A percentile compares a stretch with the other conserved stretches of the same genome.
Evolutionary conservation across 2,329 filamentous ascomycete species (phyloP).

Genomic region (Pleoardoris graminearum): DNA sequence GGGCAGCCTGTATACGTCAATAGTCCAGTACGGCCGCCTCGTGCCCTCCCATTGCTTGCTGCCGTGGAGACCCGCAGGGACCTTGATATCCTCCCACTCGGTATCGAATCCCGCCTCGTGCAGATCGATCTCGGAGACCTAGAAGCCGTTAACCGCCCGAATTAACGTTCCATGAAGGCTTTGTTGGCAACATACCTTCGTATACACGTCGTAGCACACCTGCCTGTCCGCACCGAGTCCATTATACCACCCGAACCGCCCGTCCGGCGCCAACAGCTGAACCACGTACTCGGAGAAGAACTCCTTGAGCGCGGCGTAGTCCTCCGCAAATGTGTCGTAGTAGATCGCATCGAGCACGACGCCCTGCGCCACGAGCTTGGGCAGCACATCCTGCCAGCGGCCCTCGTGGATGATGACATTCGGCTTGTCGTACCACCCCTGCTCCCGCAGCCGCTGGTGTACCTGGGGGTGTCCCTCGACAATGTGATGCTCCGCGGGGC

Average conservation of each 20-base stretch:
- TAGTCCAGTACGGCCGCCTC: conserved; percentile 43
- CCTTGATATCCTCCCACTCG: conserved; percentile 41
- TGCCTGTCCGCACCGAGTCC: conserved; percentile 44
- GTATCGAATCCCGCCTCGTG: conserved; percentile 44
- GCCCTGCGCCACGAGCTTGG: conserved; percentile 67
- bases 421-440: conserved; percentile 68
- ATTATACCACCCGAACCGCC: conserved; percentile 46
- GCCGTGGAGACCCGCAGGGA: conserved; percentile 38
- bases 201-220: conserved; percentile 47
- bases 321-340: conserved; percentile 46
- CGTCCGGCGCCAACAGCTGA: conserved; percentile 36
- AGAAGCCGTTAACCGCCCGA: conserved; percentile 6
- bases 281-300: conserved; percentile 45
- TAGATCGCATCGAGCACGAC: conserved; percentile 73
- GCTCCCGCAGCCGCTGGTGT: conserved; percentile 66
- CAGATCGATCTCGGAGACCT: conserved; percentile 44
- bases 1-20: conserved; percentile 41
- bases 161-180: background rate
- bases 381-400: conserved; percentile 80
- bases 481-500: conserved; percentile 75
- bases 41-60: conserved; percentile 43
- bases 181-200: conserved; percentile 30
- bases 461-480: conserved; percentile 84
- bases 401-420: conserved; percentile 67
- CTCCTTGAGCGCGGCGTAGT: conserved; percentile 43